Percentiles rank a stretch among this genome's conserved stretches.
phyloP scores from a whole-genome alignment of 441 rosid genomes.

The Syzygium malaccense region DNA sequence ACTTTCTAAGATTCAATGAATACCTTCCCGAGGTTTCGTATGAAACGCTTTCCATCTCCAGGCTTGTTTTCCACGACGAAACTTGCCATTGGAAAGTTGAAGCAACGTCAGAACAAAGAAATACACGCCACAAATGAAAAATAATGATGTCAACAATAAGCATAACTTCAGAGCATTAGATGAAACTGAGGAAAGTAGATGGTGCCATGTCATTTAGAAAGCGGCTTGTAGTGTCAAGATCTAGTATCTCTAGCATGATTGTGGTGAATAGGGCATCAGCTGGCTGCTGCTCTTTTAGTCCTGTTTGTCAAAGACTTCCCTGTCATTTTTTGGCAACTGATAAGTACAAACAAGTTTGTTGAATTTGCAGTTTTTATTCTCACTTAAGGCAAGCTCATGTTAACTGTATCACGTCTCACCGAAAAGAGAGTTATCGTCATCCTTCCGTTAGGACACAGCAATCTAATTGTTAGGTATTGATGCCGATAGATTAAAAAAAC shows the following conservation, averaged over 20 bases:
- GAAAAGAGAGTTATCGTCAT: background rate
- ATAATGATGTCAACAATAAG: background rate
- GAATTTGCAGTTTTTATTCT: background rate
- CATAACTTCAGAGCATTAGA: background rate
- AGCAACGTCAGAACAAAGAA: background rate
- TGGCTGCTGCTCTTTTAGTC: background rate
- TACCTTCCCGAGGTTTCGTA: slow-evolving; percentile 9
- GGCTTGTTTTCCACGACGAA: slow-evolving; percentile 7
- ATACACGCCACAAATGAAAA: background rate
- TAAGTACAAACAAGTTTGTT: background rate
- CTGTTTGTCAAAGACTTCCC: background rate
- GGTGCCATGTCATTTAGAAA: background rate
- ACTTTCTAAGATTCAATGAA: background rate
- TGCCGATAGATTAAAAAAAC: background rate
- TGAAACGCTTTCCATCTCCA: slow-evolving; percentile 11
- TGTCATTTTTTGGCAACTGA: background rate
- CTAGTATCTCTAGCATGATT: background rate
- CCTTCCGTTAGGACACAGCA: background rate
- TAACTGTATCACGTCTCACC: background rate
- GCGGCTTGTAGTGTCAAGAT: background rate
- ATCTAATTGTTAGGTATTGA: background rate
- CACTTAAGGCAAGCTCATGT: background rate
- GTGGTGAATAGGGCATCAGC: background rate
- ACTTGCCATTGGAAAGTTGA: background rate
- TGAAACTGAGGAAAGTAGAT: background rate